These are phyloP conservation scores for Ascochyta fabae DNA, from an alignment of 2,329 filamentous ascomycete species.

Conservation along the genomic window DNA sequence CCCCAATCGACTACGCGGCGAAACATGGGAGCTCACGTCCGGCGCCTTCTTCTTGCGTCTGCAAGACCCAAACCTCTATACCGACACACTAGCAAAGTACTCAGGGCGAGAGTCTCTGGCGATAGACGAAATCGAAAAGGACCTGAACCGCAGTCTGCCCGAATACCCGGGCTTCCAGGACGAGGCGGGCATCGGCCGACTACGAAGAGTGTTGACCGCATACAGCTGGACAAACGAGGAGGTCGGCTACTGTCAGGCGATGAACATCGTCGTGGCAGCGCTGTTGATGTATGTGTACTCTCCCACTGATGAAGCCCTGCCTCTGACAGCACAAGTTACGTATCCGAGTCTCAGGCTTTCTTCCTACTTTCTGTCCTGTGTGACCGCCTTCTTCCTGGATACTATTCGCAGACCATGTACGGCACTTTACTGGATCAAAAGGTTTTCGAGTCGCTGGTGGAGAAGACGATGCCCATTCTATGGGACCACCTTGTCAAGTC, in stretches of 20 bases:
- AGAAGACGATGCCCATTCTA: conserved; percentile 97
- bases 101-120: conserved; percentile 88
- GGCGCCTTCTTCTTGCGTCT: conserved; percentile 89
- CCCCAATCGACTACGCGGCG: conserved; percentile 88
- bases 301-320: conserved; percentile 5
- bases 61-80: conserved; percentile 82
- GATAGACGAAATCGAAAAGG: conserved; percentile 99
- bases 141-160: conserved; percentile 92
- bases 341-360: conserved; percentile 95
- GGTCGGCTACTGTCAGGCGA: conserved; percentile 97
- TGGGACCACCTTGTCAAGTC: conserved; percentile 98
- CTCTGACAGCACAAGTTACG: conserved; percentile 67
- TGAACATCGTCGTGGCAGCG: conserved; percentile 99
- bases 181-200: conserved; percentile 88
- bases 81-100: conserved; percentile 83
- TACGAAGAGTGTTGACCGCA: conserved; percentile 89
- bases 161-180: conserved; percentile 98
- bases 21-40: conserved; percentile 94
- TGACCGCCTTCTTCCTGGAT: conserved; percentile 90
- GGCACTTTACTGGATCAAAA: conserved; percentile 95
- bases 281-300: conserved; percentile 73
- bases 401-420: conserved; percentile 99
- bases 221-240: conserved; percentile 98
- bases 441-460: conserved; percentile 97
- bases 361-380: conserved; percentile 91